Evolutionary conservation across 805 yeast species (phyloP), one percentile per base, ranked within the genome.

Genomic region (Myxozyma neotropica): DNA sequence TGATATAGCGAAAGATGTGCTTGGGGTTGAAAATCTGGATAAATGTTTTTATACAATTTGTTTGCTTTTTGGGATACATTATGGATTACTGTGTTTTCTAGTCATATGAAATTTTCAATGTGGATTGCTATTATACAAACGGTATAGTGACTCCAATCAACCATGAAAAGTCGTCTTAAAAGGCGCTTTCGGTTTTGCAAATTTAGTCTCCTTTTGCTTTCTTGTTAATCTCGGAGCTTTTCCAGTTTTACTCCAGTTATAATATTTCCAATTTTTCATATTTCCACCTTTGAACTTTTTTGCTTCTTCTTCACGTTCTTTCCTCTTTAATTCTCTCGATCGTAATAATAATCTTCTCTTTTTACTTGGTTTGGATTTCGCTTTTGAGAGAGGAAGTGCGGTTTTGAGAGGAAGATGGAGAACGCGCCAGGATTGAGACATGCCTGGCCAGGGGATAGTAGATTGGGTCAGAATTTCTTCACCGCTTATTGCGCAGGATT

Each of bases 371-470:
- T 61, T 61, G 35, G 31, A 17, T 27, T 57, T 53, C 36, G 35
- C 19, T 39, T 48, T 21, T n/a, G 19, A 19, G 5, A 42, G 17
- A 3, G 42, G n/a, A n/a, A n/a, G 2, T 3, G 21, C 21, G 23
- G 54, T 1, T 24, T 4, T 42, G 4, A 40, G 21, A 6, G 65
- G 55, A 29, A 61, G 49, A 35, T 61, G 59, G 7, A 43, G 33
- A 6, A 61, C 63, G 5, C 57, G 53, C 62, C 62, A 54, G 13
- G 65, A 63, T 50, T 43, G 48, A 2, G 17, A 6, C 59, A 58
- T 53, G 5, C 50, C 65, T 6, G 59, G 57, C 59, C 59, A 61
- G 10, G 53, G 53, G 19, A 27, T 44, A 4, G 55, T 48, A 2
- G 64, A 47, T 40, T 57, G 60, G 6, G 44, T 23, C 8, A 60